These are phyloP conservation scores for Metschnikowia similis DNA, from an alignment of 805 yeast genomes.

Conservation along the genomic window DNA sequence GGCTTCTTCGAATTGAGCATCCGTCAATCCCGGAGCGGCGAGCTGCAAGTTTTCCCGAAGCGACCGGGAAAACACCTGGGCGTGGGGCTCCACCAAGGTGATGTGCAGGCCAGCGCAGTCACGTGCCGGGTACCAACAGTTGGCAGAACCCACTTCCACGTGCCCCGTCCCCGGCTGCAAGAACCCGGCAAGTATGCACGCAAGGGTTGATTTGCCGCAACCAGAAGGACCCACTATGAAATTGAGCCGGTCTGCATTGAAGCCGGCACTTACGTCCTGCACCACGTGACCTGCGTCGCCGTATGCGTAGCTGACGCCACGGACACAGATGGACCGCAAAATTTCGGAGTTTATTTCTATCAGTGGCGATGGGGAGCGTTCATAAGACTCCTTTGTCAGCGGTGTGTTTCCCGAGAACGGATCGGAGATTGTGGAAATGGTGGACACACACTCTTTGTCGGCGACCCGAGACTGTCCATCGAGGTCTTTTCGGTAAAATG, in stretches of 20 bases:
- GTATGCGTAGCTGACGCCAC: constrained; percentile 56
- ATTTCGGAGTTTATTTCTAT: neutral
- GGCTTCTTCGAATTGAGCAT: constrained; percentile 39
- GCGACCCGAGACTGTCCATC: neutral
- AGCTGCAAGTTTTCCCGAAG: constrained; percentile 17
- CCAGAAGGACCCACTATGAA: constrained; percentile 88
- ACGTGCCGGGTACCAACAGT: constrained; percentile 39
- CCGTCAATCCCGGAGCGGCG: constrained; percentile 5
- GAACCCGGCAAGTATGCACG: constrained; percentile 56
- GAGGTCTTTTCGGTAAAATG: too few species aligned
- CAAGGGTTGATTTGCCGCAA: constrained; percentile 85
- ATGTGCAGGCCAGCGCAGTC: constrained; percentile 59
- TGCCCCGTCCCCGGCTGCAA: constrained; percentile 52
- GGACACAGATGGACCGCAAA: neutral
- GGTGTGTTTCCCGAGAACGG: neutral
- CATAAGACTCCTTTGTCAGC: neutral
- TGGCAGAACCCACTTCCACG: constrained; percentile 53
- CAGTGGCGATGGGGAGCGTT: neutral
- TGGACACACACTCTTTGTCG: neutral
- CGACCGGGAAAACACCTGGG: constrained; percentile 47
- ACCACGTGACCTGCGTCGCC: constrained; percentile 47
- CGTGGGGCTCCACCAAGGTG: constrained; percentile 69
- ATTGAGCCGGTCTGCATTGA: constrained; percentile 45
- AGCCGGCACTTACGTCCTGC: constrained; percentile 39
- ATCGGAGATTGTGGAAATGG: constrained; percentile 2